Evolutionary conservation across 2,329 filamentous ascomycete species (phyloP).

Genomic region (Pseudocercospora pini-densiflorae): DNA sequence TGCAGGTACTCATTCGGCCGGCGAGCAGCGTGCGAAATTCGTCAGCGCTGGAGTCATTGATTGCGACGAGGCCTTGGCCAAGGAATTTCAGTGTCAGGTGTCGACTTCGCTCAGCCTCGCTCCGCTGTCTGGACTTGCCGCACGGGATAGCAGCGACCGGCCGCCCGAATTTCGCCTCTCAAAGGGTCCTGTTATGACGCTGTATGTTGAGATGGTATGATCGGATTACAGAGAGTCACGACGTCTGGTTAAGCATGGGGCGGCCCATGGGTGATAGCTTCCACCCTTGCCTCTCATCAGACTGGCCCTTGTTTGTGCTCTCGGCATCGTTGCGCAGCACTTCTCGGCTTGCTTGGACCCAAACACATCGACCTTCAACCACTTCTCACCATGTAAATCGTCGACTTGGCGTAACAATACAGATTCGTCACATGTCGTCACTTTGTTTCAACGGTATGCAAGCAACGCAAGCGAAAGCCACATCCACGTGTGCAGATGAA

Average conservation of each 20-base stretch:
- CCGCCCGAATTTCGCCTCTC: neutral
- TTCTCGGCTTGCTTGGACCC: neutral
- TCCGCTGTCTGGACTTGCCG: neutral
- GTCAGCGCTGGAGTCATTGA: neutral
- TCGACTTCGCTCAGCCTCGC: neutral
- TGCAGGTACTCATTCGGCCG: neutral
- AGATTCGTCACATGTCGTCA: neutral
- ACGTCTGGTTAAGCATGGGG: neutral
- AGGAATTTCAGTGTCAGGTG: neutral
- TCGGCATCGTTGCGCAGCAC: neutral
- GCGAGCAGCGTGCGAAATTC: neutral
- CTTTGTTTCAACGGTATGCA: constrained; percentile 2
- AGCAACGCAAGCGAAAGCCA: constrained; percentile 4
- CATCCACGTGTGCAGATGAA: constrained; percentile 1
- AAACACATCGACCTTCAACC: neutral
- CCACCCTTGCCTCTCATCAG: neutral
- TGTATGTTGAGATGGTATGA: neutral
- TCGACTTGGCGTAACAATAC: neutral
- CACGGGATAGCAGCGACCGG: too few species aligned
- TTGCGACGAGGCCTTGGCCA: neutral
- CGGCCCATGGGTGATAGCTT: neutral
- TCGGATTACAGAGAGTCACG: neutral
- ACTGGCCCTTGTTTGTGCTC: neutral
- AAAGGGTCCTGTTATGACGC: neutral
- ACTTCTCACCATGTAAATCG: neutral